Evolutionary conservation across 371 early-diverging fungal genomes (phyloP), one percentile per base, ranked within the genome.

Genomic region (Actinomucor elegans): DNA sequence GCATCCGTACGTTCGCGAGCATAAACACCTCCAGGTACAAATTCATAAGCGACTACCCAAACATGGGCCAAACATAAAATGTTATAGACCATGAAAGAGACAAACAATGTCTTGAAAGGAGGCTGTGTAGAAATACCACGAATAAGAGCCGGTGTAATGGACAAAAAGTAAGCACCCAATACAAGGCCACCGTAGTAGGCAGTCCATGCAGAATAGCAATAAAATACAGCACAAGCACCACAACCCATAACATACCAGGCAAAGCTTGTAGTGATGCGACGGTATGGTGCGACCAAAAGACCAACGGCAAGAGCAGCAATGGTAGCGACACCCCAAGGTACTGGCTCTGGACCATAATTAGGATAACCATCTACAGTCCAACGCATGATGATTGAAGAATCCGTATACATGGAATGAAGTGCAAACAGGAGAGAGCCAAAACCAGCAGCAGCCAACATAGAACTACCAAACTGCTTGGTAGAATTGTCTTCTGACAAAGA

Each of bases 1-100:
- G 77, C 77, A 69, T 88, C 81, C 6, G 90, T 90, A 44, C 81
- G 85, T 67, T 92, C 92, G 49, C 92, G 83, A 47, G 85, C 73
- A 53, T 81, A 66, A 15, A 79, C 83, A 29, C 92, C 92, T 34
- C 83, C 89, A 15, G 92, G 92, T 5, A 92, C 92, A 70, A 92
- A 92, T 43, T 79, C 92, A 52, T 90, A 92, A 8, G 92, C 92
- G 10, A 92, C 92, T 5, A 81, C 81, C 89, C 89, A 92, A 5
- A 90, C 87, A 55, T 87, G 85, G 11, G 81, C 88, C 23, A 92
- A 67, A 38, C 85, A 84, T 23, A 90, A 64, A 6, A 88, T 44
- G 58, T 86, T 88, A 57, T 89, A 89, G 48, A 70, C 64, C 66
- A 89, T 66, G 57, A 85, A 81, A 10, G 77, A 67, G 17, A 73